Evolutionary conservation across 306 rosid genomes (phyloP).

Genomic region (Dicorynia guianensis): DNA sequence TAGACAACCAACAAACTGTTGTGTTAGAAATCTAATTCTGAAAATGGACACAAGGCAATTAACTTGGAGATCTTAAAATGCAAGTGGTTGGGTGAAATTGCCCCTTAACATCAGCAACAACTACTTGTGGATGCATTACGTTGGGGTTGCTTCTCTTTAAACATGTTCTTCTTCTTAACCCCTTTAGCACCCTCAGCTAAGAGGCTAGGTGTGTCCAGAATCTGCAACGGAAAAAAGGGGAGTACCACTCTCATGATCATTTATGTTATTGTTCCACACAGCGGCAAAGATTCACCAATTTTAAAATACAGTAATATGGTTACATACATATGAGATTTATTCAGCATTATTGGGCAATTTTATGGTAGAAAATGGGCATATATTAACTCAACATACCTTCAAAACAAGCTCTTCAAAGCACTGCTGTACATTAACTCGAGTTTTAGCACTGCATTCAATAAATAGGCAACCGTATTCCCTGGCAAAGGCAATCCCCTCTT

Average conservation of each 20-base stretch:
- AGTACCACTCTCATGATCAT: conserved; percentile 16
- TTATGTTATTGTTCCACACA: conserved; percentile 18
- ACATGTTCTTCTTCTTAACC: conserved; percentile 80
- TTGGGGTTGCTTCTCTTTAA: conserved; percentile 69
- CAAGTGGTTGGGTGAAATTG: conserved; percentile 18
- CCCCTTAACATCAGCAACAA: conserved; percentile 72
- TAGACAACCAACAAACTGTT: conserved; percentile 27
- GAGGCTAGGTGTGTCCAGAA: conserved; percentile 94
- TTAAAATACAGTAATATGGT: not conserved
- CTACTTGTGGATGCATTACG: conserved; percentile 65
- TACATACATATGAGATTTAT: not conserved
- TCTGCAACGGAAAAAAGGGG: conserved; percentile 52
- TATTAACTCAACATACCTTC: conserved; percentile 62
- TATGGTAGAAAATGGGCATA: conserved; percentile 16
- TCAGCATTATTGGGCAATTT: conserved; percentile 7
- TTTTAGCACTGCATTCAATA: conserved; percentile 96
- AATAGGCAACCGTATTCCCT: conserved; percentile 94
- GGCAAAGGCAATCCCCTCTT: conserved; percentile 91
- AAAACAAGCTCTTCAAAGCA: conserved; percentile 98
- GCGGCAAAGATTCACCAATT: conserved; percentile 13
- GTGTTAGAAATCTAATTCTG: conserved; percentile 35
- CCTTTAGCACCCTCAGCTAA: conserved; percentile 89
- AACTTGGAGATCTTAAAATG: conserved; percentile 33
- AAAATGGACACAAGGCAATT: conserved; percentile 31
- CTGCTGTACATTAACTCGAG: conserved; percentile 88